These are phyloP conservation scores for Salix suchowensis DNA, from an alignment of 345 rosid genomes.

Conservation along the genomic window DNA sequence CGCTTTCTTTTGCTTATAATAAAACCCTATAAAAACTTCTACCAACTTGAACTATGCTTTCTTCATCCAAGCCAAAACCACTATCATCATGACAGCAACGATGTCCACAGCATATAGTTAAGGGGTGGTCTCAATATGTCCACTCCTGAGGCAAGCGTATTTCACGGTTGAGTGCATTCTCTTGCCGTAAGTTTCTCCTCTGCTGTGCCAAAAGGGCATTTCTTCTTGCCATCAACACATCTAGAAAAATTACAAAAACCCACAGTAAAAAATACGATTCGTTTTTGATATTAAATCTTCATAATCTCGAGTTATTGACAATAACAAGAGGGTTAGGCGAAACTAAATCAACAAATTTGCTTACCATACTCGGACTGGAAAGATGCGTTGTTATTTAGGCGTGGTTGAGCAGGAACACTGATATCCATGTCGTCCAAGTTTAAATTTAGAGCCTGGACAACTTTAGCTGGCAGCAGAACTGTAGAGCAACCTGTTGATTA, in stretches of 20 bases:
- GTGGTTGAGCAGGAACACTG: constrained; percentile 18
- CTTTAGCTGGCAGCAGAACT: constrained; percentile 10
- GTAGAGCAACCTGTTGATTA: constrained; percentile 11
- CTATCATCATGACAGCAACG: neutral
- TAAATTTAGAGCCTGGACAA: constrained; percentile 22
- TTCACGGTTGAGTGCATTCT: constrained; percentile 29
- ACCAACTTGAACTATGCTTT: neutral
- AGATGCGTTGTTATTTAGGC: constrained; percentile 4
- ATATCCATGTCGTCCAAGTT: constrained; percentile 4
- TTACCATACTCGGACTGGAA: constrained; percentile 34
- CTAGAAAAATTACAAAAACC: constrained; percentile 17
- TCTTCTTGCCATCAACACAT: constrained; percentile 39
- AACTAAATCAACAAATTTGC: neutral
- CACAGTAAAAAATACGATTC: neutral
- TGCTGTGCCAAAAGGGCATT: constrained; percentile 24
- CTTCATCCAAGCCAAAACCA: neutral
- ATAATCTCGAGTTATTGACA: neutral
- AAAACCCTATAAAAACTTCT: neutral
- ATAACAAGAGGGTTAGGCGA: too few species aligned
- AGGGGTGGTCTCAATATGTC: constrained; percentile 39
- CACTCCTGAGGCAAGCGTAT: constrained; percentile 58
- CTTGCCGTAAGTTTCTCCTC: constrained; percentile 21
- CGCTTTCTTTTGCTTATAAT: neutral
- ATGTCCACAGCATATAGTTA: neutral
- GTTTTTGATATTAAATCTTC: too few species aligned